Evolutionary conservation across 106 monocot genomes (phyloP).

Genomic region (Dendrobium huoshanense): DNA sequence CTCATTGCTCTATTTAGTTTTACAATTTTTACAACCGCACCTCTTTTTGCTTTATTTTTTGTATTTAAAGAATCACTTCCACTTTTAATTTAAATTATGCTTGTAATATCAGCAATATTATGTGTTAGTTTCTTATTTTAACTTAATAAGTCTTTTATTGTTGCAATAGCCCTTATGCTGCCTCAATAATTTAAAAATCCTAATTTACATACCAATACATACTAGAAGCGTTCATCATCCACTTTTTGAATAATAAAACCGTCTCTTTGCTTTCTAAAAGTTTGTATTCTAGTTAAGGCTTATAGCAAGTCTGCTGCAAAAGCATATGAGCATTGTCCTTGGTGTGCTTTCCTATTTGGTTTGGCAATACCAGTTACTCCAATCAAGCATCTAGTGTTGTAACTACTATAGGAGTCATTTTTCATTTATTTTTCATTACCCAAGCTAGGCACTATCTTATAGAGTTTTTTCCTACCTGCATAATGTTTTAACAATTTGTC

Average conservation of each 20-base stretch:
- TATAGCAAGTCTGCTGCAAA: no score
- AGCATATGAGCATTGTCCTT: no score
- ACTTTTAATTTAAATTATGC: background rate
- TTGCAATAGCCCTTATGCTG: background rate
- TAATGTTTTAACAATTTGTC: no score
- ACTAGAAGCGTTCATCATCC: no score
- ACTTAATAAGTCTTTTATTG: background rate
- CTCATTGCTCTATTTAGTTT: background rate
- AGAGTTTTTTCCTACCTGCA: no score
- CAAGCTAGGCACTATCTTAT: no score
- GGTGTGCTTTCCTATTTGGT: no score
- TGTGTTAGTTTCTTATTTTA: background rate
- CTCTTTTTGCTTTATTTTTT: background rate
- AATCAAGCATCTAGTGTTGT: no score
- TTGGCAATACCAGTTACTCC: no score
- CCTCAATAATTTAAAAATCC: background rate
- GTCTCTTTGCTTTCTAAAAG: background rate
- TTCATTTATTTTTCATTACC: no score
- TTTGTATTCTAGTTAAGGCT: background rate
- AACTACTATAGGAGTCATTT: no score
- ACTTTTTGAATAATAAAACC: no score
- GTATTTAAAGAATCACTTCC: background rate
- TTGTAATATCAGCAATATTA: background rate
- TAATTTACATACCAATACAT: background rate
- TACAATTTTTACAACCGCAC: background rate